These are phyloP conservation scores for Colletotrichum siamense DNA, from an alignment of 2,329 filamentous ascomycete genomes.

Conservation along the genomic window DNA sequence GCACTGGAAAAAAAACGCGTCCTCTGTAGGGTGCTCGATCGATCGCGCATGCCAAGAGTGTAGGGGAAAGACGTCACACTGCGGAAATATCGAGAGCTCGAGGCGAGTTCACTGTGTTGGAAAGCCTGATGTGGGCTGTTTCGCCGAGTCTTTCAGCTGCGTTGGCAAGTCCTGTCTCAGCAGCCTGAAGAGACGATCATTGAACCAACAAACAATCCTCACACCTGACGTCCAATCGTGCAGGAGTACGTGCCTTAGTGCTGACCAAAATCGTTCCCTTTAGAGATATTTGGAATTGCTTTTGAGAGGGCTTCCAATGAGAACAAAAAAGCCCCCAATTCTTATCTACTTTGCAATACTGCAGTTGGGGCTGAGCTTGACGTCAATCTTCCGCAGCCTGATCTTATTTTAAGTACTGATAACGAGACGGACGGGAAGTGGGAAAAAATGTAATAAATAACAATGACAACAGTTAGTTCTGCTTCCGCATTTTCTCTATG, in stretches of 20 bases:
- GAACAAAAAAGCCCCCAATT: not conserved
- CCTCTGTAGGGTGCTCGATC: not conserved
- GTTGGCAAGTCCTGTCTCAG: not conserved
- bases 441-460: not conserved
- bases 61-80: not conserved
- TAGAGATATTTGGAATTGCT: not conserved
- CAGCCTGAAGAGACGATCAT: not conserved
- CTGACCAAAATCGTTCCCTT: not conserved
- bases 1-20: too few species aligned
- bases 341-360: not conserved
- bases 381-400: not conserved
- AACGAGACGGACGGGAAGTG: not conserved
- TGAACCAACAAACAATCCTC: not conserved
- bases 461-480: fast-evolving
- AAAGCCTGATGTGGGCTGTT: not conserved
- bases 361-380: not conserved
- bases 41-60: not conserved
- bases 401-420: not conserved
- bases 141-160: not conserved
- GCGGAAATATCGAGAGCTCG: not conserved
- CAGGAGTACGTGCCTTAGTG: not conserved
- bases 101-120: not conserved
- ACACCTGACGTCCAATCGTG: not conserved
- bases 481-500: not conserved
- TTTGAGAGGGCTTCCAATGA: not conserved